Percentiles rank a stretch among this genome's conserved stretches.
phyloP scores from a whole-genome alignment of 1,284 basidiomycete genomes.

The Trametes hirsuta region DNA sequence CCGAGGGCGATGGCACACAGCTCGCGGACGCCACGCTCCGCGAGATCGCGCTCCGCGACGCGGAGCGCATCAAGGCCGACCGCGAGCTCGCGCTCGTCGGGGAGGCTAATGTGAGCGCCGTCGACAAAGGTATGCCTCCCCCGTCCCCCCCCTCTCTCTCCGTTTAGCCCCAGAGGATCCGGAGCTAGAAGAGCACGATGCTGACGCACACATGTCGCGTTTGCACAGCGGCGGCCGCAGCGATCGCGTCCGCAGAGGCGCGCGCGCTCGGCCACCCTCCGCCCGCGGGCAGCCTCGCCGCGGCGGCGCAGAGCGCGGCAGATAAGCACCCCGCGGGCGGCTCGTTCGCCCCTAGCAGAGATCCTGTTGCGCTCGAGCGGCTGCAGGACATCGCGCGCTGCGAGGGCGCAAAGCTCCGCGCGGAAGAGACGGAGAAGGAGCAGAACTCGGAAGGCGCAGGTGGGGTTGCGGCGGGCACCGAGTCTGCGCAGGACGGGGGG shows the following conservation, averaged over 20 bases:
- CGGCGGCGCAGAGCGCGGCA: conserved; percentile 36
- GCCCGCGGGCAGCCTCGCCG: conserved; percentile 36
- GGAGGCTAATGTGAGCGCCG: conserved; percentile 28
- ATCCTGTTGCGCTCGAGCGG: conserved; percentile 17
- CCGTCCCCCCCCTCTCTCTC: neutral
- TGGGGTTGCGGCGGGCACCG: neutral
- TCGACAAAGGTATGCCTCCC: conserved; percentile 25
- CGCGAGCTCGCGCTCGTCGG: conserved; percentile 25
- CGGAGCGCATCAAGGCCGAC: conserved; percentile 29
- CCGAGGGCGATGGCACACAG: conserved; percentile 22
- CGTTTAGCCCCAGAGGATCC: no score
- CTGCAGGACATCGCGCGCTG: conserved; percentile 18
- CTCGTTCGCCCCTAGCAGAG: conserved; percentile 12
- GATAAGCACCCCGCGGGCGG: conserved; percentile 31
- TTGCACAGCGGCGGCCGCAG: conserved; percentile 25
- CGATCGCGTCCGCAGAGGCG: conserved; percentile 25
- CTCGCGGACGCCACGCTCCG: conserved; percentile 24
- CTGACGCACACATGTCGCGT: neutral
- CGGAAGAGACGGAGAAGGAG: conserved; percentile 3
- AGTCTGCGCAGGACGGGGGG: neutral
- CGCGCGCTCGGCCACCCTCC: conserved; percentile 37
- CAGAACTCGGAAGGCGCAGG: conserved; percentile 6
- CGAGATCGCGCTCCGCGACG: conserved; percentile 27
- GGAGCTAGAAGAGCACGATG: no score
- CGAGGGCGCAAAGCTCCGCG: conserved; percentile 20